phyloP scores from a whole-genome alignment of 2,329 filamentous ascomycete species.

The Purpureocillium lavendulum region DNA sequence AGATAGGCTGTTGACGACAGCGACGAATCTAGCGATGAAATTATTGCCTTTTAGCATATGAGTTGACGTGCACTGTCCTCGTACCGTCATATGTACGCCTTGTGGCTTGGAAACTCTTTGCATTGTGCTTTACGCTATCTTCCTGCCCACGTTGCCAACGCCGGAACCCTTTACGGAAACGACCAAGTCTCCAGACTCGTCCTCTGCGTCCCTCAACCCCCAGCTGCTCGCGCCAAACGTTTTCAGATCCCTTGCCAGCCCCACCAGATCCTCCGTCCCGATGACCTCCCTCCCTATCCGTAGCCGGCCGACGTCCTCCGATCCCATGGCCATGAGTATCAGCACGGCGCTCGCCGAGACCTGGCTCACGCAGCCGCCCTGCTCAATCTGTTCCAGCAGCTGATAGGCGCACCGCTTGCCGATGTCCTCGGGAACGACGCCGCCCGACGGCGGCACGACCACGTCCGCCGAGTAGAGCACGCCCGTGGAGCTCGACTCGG shows the following conservation, averaged over 20 bases:
- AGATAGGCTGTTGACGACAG: conserved; percentile 7
- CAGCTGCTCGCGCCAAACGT: conserved; percentile 87
- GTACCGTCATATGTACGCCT: too few relatives aligned
- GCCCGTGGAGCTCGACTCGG: conserved; percentile 76
- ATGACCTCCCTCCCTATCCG: conserved; percentile 75
- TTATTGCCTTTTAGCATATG: too few relatives aligned
- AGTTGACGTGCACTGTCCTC: too few relatives aligned
- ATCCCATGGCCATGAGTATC: conserved; percentile 94
- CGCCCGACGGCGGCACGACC: conserved; percentile 65
- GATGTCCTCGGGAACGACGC: conserved; percentile 81
- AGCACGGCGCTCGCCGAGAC: conserved; percentile 68
- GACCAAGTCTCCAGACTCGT: conserved; percentile 65
- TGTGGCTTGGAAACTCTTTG: too few relatives aligned
- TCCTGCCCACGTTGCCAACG: conserved; percentile 90
- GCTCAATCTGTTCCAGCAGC: conserved; percentile 71
- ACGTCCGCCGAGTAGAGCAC: conserved; percentile 85
- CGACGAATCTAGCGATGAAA: background rate
- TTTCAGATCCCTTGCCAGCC: conserved; percentile 74
- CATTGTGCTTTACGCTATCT: conserved; percentile 66
- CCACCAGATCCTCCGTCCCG: conserved; percentile 71
- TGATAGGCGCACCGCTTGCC: conserved; percentile 84
- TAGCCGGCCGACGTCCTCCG: conserved; percentile 86
- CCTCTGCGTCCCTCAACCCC: conserved; percentile 71
- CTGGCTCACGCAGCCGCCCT: conserved; percentile 72
- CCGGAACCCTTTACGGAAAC: conserved; percentile 88